Evolutionary conservation across 2,329 filamentous ascomycete species (phyloP).

Genomic region (Diaporthe velutina): DNA sequence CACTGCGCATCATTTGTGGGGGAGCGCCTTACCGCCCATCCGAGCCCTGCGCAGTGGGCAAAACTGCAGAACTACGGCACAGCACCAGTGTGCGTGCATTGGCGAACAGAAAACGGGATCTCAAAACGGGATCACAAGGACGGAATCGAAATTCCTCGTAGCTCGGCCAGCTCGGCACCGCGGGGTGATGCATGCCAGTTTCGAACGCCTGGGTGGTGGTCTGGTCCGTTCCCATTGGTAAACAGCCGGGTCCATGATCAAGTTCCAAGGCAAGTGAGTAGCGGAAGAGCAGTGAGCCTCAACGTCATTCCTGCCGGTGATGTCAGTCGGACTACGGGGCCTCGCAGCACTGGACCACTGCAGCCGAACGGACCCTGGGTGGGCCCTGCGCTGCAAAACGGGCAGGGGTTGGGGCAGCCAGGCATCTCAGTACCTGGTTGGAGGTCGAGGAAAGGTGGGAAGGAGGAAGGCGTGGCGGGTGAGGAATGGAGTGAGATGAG

Average conservation of each 20-base stretch:
- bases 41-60: neutral
- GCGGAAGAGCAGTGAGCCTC: neutral
- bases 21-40: neutral
- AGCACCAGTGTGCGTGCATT: neutral
- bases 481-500: conserved; percentile 14
- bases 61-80: neutral
- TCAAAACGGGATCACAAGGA: neutral
- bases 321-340: conserved; percentile 25
- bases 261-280: neutral
- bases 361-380: conserved; percentile 1
- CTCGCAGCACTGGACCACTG: conserved; percentile 2
- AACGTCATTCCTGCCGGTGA: conserved; percentile 25
- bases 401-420: neutral
- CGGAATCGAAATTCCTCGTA: neutral
- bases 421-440: neutral
- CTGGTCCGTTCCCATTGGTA: neutral
- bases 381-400: conserved; percentile 13
- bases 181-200: neutral
- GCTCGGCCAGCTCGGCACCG: conserved; percentile 3
- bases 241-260: neutral
- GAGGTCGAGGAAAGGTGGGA: neutral
- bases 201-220: neutral
- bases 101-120: neutral
- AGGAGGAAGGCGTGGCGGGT: neutral
- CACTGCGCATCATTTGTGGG: neutral